phyloP scores from a whole-genome alignment of 768 basidiomycete species.

The Phylloporus arenicola region DNA sequence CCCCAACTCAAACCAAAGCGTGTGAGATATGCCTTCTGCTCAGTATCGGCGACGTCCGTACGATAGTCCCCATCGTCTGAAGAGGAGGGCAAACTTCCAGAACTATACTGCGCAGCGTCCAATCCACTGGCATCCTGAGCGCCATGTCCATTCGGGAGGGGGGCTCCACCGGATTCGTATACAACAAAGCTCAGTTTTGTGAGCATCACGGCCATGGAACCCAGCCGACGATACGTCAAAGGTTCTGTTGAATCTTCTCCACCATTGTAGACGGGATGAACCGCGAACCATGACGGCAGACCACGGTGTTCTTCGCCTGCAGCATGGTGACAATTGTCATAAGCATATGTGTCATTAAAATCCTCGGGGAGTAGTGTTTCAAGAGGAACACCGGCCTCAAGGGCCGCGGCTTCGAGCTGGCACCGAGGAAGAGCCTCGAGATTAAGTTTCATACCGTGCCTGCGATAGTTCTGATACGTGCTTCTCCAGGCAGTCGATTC shows the following conservation, averaged over 20 bases:
- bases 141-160: background rate
- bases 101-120: background rate
- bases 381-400: slow-evolving; percentile 63
- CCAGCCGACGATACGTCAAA: slow-evolving; percentile 52
- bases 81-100: slow-evolving; percentile 6
- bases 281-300: slow-evolving; percentile 15
- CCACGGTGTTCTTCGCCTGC: background rate
- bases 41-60: slow-evolving; percentile 30
- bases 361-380: slow-evolving; percentile 43
- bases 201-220: slow-evolving; percentile 52
- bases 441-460: slow-evolving; percentile 56
- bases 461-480: slow-evolving; percentile 12
- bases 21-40: slow-evolving; percentile 50
- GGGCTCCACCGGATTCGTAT: slow-evolving; percentile 19
- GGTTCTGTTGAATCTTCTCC: slow-evolving; percentile 20
- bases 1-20: slow-evolving; percentile 54
- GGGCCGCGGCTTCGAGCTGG: slow-evolving; percentile 56
- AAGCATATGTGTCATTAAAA: slow-evolving; percentile 22
- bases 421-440: slow-evolving; percentile 49
- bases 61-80: slow-evolving; percentile 16
- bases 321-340: background rate
- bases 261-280: slow-evolving; percentile 18
- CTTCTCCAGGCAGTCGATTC: background rate
- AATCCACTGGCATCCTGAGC: background rate
- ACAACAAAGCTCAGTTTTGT: slow-evolving; percentile 47